Conservation (phyloP, 345 rosid genomes). For the Populus nigra region DNA sequence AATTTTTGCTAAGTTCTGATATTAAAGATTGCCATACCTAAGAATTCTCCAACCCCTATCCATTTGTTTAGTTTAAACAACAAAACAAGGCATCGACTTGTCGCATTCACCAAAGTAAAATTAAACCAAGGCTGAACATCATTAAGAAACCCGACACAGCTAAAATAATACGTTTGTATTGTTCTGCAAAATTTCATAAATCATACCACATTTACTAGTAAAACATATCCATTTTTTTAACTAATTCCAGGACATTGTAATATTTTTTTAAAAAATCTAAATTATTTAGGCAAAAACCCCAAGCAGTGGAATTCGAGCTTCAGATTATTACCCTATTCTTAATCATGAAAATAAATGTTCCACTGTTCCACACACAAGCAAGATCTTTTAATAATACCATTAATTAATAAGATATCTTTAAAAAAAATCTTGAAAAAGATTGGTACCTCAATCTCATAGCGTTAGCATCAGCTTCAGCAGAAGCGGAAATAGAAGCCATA, state of each 20-base stretch:
- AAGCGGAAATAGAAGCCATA: slow-evolving; percentile 92
- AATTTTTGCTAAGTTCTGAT: neutral
- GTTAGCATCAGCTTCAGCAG: slow-evolving; percentile 76
- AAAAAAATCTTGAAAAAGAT: too few species aligned
- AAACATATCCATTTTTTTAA: neutral
- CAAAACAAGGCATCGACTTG: neutral
- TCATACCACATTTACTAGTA: neutral
- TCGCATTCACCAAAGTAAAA: neutral
- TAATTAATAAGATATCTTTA: neutral
- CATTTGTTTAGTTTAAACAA: neutral
- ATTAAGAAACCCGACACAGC: neutral
- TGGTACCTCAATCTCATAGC: slow-evolving; percentile 82
- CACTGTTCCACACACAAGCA: neutral
- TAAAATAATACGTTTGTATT: neutral
- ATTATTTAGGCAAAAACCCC: neutral
- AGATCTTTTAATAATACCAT: neutral
- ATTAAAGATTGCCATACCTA: neutral
- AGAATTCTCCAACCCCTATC: neutral
- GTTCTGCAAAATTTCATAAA: neutral
- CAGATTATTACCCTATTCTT: neutral
- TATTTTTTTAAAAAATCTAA: neutral
- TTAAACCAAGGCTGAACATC: neutral
- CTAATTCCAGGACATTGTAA: neutral
- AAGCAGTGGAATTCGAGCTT: neutral
- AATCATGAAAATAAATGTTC: neutral